phyloP scores from a whole-genome alignment of 108 stramenopile genomes.

The Skeletonema tropicum region DNA sequence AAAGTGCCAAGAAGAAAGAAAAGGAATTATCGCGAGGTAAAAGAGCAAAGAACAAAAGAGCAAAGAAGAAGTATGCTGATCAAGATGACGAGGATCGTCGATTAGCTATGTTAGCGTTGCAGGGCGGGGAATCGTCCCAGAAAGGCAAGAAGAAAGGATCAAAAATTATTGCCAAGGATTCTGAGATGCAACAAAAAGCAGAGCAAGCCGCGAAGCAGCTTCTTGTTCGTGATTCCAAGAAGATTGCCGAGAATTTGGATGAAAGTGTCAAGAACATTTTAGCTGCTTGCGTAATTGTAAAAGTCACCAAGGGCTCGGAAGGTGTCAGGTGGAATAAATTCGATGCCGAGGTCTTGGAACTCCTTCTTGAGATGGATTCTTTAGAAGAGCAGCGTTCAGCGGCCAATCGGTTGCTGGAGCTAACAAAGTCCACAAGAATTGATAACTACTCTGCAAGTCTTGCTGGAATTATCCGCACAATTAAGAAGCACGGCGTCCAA shows the following conservation, averaged over 20 bases:
- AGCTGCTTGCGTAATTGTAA: conserved; percentile 67
- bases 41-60: conserved; percentile 67
- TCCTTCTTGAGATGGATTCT: conserved; percentile 58
- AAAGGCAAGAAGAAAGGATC: conserved; percentile 56
- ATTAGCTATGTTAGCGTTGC: conserved; percentile 89
- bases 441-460: conserved; percentile 89
- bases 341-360: conserved; percentile 84
- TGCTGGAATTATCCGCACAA: conserved; percentile 81
- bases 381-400: conserved; percentile 66
- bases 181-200: conserved; percentile 67
- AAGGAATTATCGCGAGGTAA: conserved; percentile 85
- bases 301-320: conserved; percentile 48
- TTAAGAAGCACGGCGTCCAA: conserved; percentile 66
- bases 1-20: conserved; percentile 49
- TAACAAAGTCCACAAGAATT: conserved; percentile 62
- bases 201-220: conserved; percentile 74
- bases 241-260: conserved; percentile 58
- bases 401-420: conserved; percentile 62
- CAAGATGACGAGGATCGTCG: conserved; percentile 97
- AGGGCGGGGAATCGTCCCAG: conserved; percentile 77
- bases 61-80: conserved; percentile 89
- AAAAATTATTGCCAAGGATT: conserved; percentile 24
- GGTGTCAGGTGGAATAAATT: conserved; percentile 85
- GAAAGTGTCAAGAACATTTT: conserved; percentile 55
- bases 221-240: conserved; percentile 65